phyloP scores from a whole-genome alignment of 2,329 filamentous ascomycete genomes.

The Aureobasidium sp. region DNA sequence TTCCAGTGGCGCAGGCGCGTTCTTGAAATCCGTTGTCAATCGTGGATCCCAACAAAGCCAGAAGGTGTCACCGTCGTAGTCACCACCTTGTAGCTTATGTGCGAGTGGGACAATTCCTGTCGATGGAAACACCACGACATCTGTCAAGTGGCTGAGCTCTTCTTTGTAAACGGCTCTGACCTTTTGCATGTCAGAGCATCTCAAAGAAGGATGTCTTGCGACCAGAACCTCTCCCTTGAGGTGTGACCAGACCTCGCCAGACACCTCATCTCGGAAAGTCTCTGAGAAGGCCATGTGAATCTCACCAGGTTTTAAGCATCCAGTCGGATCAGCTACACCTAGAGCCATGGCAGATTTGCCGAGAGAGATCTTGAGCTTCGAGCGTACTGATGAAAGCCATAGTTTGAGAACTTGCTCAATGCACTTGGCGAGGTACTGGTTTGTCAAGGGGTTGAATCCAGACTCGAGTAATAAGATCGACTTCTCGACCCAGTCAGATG shows the following conservation, averaged over 20 bases:
- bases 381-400: slow-evolving; percentile 43
- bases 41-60: slow-evolving; percentile 67
- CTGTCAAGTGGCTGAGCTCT: slow-evolving; percentile 58
- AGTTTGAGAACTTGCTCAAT: slow-evolving; percentile 40
- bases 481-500: slow-evolving; percentile 40
- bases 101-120: slow-evolving; percentile 56
- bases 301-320: slow-evolving; percentile 53
- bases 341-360: slow-evolving; percentile 49
- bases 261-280: slow-evolving; percentile 45
- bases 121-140: slow-evolving; percentile 69
- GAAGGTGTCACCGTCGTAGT: slow-evolving; percentile 69
- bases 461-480: slow-evolving; percentile 47
- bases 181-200: slow-evolving; percentile 63
- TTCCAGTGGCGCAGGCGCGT: slow-evolving; percentile 42
- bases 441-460: slow-evolving; percentile 17
- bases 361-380: slow-evolving; percentile 11
- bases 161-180: slow-evolving; percentile 41
- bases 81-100: slow-evolving; percentile 64
- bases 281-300: slow-evolving; percentile 59
- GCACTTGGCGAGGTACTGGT: slow-evolving; percentile 20
- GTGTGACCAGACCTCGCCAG: slow-evolving; percentile 44
- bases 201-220: slow-evolving; percentile 59
- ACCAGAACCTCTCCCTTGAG: slow-evolving; percentile 57
- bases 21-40: slow-evolving; percentile 59
- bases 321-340: slow-evolving; percentile 61